Percentiles rank a stretch among this genome's conserved stretches.
Conservation (phyloP, 2,329 filamentous ascomycete species). For the Alternaria infectoria region DNA sequence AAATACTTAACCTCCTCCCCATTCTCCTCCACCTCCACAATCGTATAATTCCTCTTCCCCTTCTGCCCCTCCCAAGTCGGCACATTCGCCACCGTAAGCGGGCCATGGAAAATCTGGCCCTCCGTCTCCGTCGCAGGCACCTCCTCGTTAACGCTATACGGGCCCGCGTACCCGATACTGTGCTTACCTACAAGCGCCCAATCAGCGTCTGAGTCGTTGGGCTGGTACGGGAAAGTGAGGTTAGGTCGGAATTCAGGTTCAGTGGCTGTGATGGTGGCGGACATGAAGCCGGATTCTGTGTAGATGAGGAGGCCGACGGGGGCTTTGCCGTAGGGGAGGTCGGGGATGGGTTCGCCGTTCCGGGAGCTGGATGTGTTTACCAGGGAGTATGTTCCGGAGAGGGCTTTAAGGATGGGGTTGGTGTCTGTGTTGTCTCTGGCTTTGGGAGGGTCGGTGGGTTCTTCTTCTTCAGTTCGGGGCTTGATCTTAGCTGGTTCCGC, state of each 20-base stretch:
- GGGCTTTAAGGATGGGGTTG: conserved; percentile 19
- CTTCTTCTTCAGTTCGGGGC: not conserved
- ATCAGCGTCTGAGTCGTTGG: conserved; percentile 28
- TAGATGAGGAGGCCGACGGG: conserved; percentile 39
- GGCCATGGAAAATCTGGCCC: conserved; percentile 37
- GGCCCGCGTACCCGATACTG: conserved; percentile 35
- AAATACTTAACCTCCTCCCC: conserved; percentile 14
- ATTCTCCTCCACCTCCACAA: conserved; percentile 22
- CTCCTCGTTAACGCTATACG: conserved; percentile 20
- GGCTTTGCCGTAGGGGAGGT: conserved; percentile 25
- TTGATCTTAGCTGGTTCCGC: not conserved
- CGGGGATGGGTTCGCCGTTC: conserved; percentile 26
- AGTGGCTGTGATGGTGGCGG: conserved; percentile 35
- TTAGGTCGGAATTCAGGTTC: conserved; percentile 27
- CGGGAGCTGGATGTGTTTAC: conserved; percentile 33
- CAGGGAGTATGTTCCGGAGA: conserved; percentile 33
- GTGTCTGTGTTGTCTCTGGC: not conserved
- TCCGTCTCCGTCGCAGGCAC: conserved; percentile 22
- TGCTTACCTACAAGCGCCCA: conserved; percentile 41
- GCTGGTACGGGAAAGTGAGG: conserved; percentile 30
- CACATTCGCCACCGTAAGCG: conserved; percentile 33
- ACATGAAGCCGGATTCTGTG: conserved; percentile 32
- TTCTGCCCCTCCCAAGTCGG: conserved; percentile 29
- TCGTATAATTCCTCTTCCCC: conserved; percentile 32
- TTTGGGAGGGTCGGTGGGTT: not conserved